Percentiles rank a stretch among this genome's conserved stretches.
Evolutionary conservation across 331 rosid genomes (phyloP).

Genomic region (Cydonia oblonga): DNA sequence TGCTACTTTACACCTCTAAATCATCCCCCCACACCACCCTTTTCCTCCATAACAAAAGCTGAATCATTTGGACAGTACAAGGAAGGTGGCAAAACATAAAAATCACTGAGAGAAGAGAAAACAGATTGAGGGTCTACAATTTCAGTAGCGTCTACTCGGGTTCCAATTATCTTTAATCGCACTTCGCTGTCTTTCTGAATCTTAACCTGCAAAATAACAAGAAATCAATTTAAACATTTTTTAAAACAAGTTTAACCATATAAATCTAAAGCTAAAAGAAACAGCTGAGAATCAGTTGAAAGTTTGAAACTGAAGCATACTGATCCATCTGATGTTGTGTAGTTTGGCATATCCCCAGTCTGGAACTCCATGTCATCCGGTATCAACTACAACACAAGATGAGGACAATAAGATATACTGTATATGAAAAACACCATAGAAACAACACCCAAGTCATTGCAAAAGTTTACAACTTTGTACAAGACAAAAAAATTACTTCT

Average conservation of each 20-base stretch:
- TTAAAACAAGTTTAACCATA: background rate
- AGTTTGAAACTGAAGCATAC: slow-evolving; percentile 22
- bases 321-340: slow-evolving; percentile 88
- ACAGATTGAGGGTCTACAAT: slow-evolving; percentile 36
- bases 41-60: background rate
- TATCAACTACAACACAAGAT: slow-evolving; percentile 41
- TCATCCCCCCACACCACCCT: background rate
- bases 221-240: slow-evolving; percentile 6
- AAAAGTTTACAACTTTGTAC: background rate
- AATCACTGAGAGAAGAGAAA: background rate
- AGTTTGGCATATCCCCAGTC: slow-evolving; percentile 70
- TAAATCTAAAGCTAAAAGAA: background rate
- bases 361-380: slow-evolving; percentile 95
- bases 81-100: slow-evolving; percentile 2
- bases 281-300: background rate
- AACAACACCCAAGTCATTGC: background rate
- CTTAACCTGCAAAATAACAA: slow-evolving; percentile 56
- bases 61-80: background rate
- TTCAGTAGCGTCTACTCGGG: slow-evolving; percentile 94
- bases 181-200: slow-evolving; percentile 97
- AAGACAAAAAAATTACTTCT: background rate
- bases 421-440: background rate
- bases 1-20: background rate
- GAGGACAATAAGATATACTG: background rate
- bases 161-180: slow-evolving; percentile 85